Percentiles rank a stretch among this genome's conserved stretches.
Conservation (phyloP, 164 flowering plant species). For the Annona cherimola region DNA sequence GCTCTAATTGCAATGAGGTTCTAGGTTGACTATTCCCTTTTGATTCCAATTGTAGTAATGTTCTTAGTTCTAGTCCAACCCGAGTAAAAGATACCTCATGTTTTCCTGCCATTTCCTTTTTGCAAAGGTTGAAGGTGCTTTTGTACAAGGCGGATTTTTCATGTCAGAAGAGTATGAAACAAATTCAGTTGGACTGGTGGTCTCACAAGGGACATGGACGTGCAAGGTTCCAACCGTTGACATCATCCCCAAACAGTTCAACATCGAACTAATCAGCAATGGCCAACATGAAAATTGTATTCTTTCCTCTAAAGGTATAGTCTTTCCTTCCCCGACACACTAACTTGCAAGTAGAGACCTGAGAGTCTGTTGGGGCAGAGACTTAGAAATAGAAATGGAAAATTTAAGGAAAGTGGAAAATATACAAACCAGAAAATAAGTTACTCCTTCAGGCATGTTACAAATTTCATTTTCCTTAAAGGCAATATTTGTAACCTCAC, state of each 20-base stretch:
- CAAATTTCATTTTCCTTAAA: too few species aligned
- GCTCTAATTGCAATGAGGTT: not conserved
- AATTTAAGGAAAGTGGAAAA: too few species aligned
- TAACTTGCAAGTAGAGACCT: not conserved
- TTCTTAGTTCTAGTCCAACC: not conserved
- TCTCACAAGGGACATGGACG: constrained; percentile 68
- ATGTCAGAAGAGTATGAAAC: constrained; percentile 74
- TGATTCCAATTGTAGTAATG: not conserved
- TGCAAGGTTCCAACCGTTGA: constrained; percentile 90
- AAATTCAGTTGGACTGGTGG: constrained; percentile 56
- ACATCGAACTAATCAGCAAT: constrained; percentile 67
- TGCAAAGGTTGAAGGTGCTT: constrained; percentile 78
- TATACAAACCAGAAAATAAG: too few species aligned
- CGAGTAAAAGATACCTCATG: not conserved
- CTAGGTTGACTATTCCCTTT: not conserved
- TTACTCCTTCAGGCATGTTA: too few species aligned
- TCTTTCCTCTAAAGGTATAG: constrained; percentile 81
- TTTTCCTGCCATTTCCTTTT: not conserved
- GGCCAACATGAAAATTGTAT: constrained; percentile 69
- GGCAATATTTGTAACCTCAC: too few species aligned
- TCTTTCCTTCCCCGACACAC: not conserved
- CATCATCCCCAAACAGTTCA: constrained; percentile 69
- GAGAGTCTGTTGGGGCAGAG: too few species aligned
- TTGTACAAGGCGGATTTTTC: constrained; percentile 91
- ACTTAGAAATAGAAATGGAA: too few species aligned